Evolutionary conservation across 306 rosid genomes (phyloP), one percentile per base, ranked within the genome.

Genomic region (Fragaria iinumae): DNA sequence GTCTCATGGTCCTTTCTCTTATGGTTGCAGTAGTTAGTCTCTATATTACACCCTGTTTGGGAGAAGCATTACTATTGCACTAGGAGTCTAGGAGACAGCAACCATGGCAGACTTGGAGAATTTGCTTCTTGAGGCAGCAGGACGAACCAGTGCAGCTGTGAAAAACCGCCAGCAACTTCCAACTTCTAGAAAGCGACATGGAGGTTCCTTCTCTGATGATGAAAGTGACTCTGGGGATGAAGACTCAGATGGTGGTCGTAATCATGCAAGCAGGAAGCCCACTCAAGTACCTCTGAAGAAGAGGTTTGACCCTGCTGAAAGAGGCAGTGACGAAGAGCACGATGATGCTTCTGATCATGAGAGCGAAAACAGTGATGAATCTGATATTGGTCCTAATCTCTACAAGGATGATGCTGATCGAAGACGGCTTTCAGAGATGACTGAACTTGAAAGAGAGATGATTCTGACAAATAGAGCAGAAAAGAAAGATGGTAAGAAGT

Each of bases 111-210:
- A 90, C 72, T 75, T 88, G 81, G 96, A 88, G 76, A 84, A 86
- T 83, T 83, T 90, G 90, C 91, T 88, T 66, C 86, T 90, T 43
- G 92, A 88, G 88, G 96, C 92, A 68, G 92, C 96, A 2, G 96
- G 96, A 66, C 84, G 91, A 74, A 85, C 83, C 3, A 68, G 56
- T 69, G 75, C 85, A 52, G 72, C 68, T 9, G 74, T 41, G 69
- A 85, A 86, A 72, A 85, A 85, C 39, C 65, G 29, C 3, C 63
- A 77, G 47, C 70, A 72, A 75, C 56, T 32, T 70, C 77, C 79
- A 38, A 76, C 86, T 29, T 77, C 83, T 9, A 84, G 71, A 41
- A 14, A 29, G 18, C 83, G 64, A 73, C 81, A 55, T 0, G 83
- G 56, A 2, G 84, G 75, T 62, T 39, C 74, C 32, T 67, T 25